Conservation (phyloP, 2,329 filamentous ascomycete genomes). For the Colletotrichum chlorophyti region DNA sequence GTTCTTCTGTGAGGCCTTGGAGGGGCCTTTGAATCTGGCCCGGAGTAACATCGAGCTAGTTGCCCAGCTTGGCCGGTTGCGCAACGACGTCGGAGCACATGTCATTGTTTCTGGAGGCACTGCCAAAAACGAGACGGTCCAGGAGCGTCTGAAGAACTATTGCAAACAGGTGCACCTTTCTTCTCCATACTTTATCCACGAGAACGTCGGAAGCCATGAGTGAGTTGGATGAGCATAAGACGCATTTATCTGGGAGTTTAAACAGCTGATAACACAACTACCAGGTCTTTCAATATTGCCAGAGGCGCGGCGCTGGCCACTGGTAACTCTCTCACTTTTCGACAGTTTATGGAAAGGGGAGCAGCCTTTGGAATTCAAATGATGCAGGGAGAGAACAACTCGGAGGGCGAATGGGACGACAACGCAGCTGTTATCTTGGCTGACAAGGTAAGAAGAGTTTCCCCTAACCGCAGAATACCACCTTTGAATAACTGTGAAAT, state of each 20-base stretch:
- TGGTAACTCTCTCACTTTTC: neutral
- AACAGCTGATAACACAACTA: neutral
- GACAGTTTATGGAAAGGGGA: neutral
- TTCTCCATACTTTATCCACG: neutral
- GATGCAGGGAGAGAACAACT: neutral
- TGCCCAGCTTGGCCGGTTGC: neutral
- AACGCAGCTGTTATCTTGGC: neutral
- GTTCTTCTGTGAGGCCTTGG: neutral
- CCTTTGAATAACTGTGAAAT: too few species aligned
- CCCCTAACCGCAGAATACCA: too few species aligned
- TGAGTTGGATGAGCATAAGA: neutral
- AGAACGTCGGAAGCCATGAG: neutral
- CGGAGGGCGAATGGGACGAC: neutral
- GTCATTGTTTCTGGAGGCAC: constrained; percentile 7
- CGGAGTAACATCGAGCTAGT: neutral
- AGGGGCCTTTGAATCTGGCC: neutral
- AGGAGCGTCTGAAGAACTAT: neutral
- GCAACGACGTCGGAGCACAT: neutral
- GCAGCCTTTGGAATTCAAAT: constrained; percentile 6
- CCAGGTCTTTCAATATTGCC: neutral
- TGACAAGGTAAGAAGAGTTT: too few species aligned
- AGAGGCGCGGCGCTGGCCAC: neutral
- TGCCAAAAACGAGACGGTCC: neutral
- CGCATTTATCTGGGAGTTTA: neutral
- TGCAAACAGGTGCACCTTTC: neutral